Base-by-base conservation (phyloP, 1,284 basidiomycete genomes). In the Pseudozyma hubeiensis region DNA sequence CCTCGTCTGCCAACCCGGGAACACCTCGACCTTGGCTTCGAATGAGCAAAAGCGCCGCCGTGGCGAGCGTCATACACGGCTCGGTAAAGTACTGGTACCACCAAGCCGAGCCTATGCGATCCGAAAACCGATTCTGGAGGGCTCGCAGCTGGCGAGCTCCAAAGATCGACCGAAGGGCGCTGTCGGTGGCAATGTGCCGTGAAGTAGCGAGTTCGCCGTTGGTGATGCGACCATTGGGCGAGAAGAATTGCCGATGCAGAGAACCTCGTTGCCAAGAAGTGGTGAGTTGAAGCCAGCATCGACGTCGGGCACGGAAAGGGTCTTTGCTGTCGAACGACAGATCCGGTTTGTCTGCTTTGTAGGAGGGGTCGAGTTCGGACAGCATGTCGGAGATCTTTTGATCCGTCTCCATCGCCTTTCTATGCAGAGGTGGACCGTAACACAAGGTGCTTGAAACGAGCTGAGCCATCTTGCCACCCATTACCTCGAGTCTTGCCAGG, bases 21-120 rank as follows among this genome's bases (percentile, higher is more conserved):
- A 75, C 64, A 2, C 72, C 72, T n/a, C 52, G 33, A 2, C 72
- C 72, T 29, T 61, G 58, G 64, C 67, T 71, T 13, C 72, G 64
- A 43, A 75, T 67, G 29, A 75, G 41, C 0, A 75, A 51, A 24
- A 75, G 55, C 8, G 72, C 52, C 9, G 60, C 72, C 2, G 72
- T 75, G 14, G 72, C 72, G 1, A 75, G 67, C 37, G 68, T 71
- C 67, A 75, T 75, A 60, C 64, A 67, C 7, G 72, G 72, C 54
- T 75, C 72, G 24, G 72, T 75, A 17, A 64, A 47, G 35, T 75
- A 75, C 50, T 75, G 72, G 45, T 52, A 75, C 56, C 61, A 75
- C 72, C 72, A 75, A 0, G 67, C 72, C 1, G 67, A 70, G 13
- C 64, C 68, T 50, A 58, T 49, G 17, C 54, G 56, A 29, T 75